Conservation (phyloP, 305 asterid species). For the Fraxinus ornus region DNA sequence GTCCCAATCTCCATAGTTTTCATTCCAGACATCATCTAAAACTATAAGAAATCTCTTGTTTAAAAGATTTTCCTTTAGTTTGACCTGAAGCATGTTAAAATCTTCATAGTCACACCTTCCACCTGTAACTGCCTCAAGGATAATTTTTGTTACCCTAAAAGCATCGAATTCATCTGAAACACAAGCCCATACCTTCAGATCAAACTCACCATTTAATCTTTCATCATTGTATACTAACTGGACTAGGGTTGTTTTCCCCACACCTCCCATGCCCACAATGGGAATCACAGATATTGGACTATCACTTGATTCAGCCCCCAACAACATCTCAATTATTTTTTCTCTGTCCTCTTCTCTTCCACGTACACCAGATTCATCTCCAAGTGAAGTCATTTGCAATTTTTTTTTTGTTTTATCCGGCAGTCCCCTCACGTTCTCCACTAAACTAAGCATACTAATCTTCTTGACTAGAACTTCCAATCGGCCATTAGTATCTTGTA, state of each 20-base stretch:
- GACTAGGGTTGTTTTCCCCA: conserved; percentile 14
- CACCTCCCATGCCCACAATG: neutral
- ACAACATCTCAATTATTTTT: conserved; percentile 18
- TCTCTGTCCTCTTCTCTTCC: conserved; percentile 26
- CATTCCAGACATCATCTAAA: conserved; percentile 36
- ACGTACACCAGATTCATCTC: conserved; percentile 18
- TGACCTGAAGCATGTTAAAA: conserved; percentile 26
- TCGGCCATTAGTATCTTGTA: neutral
- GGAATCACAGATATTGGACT: neutral
- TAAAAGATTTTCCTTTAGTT: neutral
- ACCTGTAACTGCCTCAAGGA: neutral
- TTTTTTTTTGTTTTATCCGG: neutral
- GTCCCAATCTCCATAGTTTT: conserved; percentile 19
- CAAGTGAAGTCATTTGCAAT: neutral
- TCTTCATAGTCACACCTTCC: conserved; percentile 12
- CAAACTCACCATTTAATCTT: neutral
- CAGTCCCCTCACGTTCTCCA: neutral
- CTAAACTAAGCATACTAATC: neutral
- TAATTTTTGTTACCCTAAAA: neutral
- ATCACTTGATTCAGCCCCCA: neutral
- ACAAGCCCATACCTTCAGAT: conserved; percentile 27
- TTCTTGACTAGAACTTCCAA: neutral
- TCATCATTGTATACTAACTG: conserved; percentile 21
- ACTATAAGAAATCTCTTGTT: neutral
- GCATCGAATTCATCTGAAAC: neutral